Base-by-base conservation (phyloP, 306 rosid genomes). In the Begonia peltatifolia region DNA sequence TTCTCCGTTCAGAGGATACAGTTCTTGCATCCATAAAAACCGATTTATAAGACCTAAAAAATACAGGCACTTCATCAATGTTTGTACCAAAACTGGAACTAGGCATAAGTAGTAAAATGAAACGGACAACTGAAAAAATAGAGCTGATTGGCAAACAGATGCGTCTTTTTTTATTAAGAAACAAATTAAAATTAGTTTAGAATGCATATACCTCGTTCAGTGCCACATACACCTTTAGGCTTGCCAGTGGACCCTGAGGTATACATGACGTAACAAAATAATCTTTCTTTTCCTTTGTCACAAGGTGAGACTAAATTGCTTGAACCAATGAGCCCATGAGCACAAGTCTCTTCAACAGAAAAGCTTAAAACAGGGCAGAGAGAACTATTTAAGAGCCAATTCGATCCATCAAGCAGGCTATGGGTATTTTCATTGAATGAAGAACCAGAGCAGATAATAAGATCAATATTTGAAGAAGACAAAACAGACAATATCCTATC, bases 161-260 rank as follows among this genome's bases (percentile, higher is more conserved):
- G 8, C 38, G 3, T 30, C 38, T 30, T 30, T 30, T 30, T 30
- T 30, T 7, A 30, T 30, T 20, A 2, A 20, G 23, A 30, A 30
- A 30, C 38, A 30, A 30, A 30, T 30, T 30, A 30, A 75, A 64
- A 25, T 12, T 20, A 55, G 41, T 46, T 42, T 36, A 42, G 60
- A 53, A 54, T 20, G 66, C 48, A 30, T 30, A n/a, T 68, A 71
- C 96, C 95, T 71, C 70, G 70, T 56, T 89, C 95, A 0, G 94
- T 82, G 42, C 97, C 95, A 63, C 95, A 82, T 44, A 89, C 82
- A 13, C 95, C 97, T 68, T 84, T 89, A 44, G 90, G 94, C 66
- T 76, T 76, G 59, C 97, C 97, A 9, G 94, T 82, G 41, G 95
- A 84, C n/a, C 95, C 97, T 30, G 97, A 89, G 38, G 97, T 89